Percentiles rank a stretch among this genome's conserved stretches.
phyloP scores from a whole-genome alignment of 2,329 filamentous ascomycete genomes.

The Chaetomium globosum region DNA sequence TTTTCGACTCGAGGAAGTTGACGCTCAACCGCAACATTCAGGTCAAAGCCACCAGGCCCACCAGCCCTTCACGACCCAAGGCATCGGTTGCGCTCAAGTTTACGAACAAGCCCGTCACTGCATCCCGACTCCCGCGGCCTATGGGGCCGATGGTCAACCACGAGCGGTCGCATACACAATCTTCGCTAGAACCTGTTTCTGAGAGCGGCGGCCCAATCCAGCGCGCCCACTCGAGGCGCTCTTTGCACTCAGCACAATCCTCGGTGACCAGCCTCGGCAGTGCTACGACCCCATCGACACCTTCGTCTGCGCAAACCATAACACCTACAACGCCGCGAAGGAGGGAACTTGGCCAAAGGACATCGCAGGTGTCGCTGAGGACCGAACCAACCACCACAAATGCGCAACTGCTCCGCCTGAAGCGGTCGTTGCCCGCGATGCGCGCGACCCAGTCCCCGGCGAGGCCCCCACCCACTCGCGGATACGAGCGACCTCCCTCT shows the following conservation, averaged over 20 bases:
- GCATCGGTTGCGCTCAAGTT: constrained; percentile 87
- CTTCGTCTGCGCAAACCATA: constrained; percentile 56
- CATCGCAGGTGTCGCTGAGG: constrained; percentile 57
- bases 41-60: constrained; percentile 70
- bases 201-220: constrained; percentile 78
- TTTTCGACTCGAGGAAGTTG: constrained; percentile 78
- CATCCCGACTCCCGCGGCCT: constrained; percentile 79
- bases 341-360: constrained; percentile 60
- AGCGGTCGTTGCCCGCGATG: constrained; percentile 66
- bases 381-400: constrained; percentile 66
- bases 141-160: constrained; percentile 67
- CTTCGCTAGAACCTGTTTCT: constrained; percentile 87
- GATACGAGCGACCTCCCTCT: constrained; percentile 62
- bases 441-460: constrained; percentile 54
- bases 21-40: constrained; percentile 91
- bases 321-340: constrained; percentile 63
- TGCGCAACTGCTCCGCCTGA: constrained; percentile 65
- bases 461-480: constrained; percentile 50
- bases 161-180: constrained; percentile 67
- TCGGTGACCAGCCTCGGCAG: constrained; percentile 59
- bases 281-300: constrained; percentile 62
- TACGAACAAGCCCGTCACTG: constrained; percentile 69
- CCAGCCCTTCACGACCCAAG: constrained; percentile 71
- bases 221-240: constrained; percentile 59
- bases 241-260: constrained; percentile 69